Evolutionary conservation across 352 stramenopile species (phyloP), one percentile per base, ranked within the genome.

Genomic region (Globisporangium iwayamae): DNA sequence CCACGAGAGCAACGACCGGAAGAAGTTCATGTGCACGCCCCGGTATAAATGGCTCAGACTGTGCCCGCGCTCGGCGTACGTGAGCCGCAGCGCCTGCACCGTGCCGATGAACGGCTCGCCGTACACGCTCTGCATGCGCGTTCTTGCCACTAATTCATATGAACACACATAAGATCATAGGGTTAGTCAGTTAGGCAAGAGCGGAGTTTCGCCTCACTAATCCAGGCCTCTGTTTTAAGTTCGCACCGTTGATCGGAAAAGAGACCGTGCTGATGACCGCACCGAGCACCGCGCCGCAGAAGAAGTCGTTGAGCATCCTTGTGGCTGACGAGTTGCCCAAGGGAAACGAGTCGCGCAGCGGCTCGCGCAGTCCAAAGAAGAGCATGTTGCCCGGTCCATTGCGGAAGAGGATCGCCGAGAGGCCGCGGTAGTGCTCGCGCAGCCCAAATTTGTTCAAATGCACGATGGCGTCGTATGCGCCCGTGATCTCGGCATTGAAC

Each of bases 21-120:
- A 88, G 68, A 94, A 96, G 65, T 96, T 96, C 73, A 96, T 89
- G 66, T 93, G 77, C 3, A 94, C 89, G 10, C 89, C 89, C 51
- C 88, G 86, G 68, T 94, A 96, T 46, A 96, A 65, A 10, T 76
- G 68, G n/a, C 66, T 64, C 20, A 90, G 47, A 51, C 76, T 87
- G 45, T 67, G 70, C 0, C 83, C 85, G 34, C 89, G 79, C 66
- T 96, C 87, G 28, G 73, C 62, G 66, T 92, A 94, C 50, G 83
- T 94, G 20, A 85, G 76, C 47, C 72, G 59, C 63, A 94, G 65
- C 16, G 85, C 85, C 57, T 91, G 65, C 38, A 72, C 51, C 0
- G 77, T 70, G 6, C 79, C 73, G 34, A 94, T 81, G 59, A 89
- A 89, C 5, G 65, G 76, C 62, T 86, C 70, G 11, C 78, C 79